Evolutionary conservation across 2,329 filamentous ascomycete genomes (phyloP).

Genomic region (Aureobasidium namibiae): DNA sequence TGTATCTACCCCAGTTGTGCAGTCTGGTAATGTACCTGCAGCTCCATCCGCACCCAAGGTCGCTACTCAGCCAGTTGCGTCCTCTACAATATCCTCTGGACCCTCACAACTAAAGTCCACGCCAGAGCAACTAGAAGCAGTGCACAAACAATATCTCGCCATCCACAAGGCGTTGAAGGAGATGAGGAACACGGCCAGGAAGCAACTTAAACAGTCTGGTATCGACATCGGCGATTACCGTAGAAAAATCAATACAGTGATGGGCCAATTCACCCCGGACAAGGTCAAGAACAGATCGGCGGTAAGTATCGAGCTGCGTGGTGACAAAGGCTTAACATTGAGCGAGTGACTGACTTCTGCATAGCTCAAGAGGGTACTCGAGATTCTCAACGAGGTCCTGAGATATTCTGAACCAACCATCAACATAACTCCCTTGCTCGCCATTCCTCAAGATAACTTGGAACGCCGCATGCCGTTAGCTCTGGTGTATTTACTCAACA

Average conservation of each 20-base stretch:
- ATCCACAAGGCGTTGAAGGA: conserved; percentile 62
- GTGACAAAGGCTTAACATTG: background rate
- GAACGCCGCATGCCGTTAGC: conserved; percentile 48
- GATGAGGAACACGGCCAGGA: conserved; percentile 45
- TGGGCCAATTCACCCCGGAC: conserved; percentile 64
- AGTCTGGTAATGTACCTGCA: background rate
- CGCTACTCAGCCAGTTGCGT: background rate
- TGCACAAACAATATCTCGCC: conserved; percentile 42
- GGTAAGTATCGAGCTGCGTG: conserved; percentile 32
- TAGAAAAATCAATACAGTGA: conserved; percentile 58
- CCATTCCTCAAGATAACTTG: conserved; percentile 35
- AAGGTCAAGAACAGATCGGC: conserved; percentile 53
- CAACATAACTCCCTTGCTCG: conserved; percentile 28
- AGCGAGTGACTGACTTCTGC: background rate
- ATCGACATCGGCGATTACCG: conserved; percentile 62
- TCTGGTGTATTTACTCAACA: conserved; percentile 68
- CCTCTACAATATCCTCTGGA: background rate
- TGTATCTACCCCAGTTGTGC: background rate
- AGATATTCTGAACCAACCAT: conserved; percentile 19
- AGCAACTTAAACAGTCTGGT: conserved; percentile 54
- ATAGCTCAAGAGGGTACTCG: conserved; percentile 42
- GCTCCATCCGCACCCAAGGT: background rate
- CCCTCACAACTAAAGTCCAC: background rate
- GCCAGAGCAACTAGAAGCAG: conserved; percentile 29
- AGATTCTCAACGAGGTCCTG: conserved; percentile 39